These are phyloP conservation scores for Lentinula sp. DNA, from an alignment of 768 basidiomycete species.

Conservation along the genomic window DNA sequence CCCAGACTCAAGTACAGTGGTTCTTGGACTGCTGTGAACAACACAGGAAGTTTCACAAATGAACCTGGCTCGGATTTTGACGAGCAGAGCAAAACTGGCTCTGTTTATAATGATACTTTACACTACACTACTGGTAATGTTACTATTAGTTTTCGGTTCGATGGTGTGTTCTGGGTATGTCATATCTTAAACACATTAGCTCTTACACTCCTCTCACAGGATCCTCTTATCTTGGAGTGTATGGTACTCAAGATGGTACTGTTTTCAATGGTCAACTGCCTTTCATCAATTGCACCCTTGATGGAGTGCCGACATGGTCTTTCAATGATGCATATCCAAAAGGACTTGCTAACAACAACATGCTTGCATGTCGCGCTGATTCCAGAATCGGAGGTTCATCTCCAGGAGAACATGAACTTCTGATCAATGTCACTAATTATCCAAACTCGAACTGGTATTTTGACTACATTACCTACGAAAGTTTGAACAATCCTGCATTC, in stretches of 20 bases:
- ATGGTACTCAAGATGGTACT: neutral
- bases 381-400: neutral
- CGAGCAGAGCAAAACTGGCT: neutral
- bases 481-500: neutral
- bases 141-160: constrained; percentile 1
- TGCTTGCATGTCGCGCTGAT: neutral
- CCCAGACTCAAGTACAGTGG: neutral
- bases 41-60: neutral
- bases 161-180: neutral
- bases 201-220: neutral
- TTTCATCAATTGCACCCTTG: neutral
- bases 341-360: neutral
- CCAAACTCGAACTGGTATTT: neutral
- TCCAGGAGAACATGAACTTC: constrained; percentile 2
- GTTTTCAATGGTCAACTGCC: neutral
- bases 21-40: neutral
- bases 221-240: neutral
- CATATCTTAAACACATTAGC: neutral
- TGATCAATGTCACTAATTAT: constrained; percentile 2
- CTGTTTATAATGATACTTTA: neutral
- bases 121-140: neutral
- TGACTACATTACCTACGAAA: constrained; percentile 2
- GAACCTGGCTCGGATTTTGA: neutral
- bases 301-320: neutral
- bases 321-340: neutral